Conservation (phyloP, 805 yeast species). For the Sporopachydermia lactativora region DNA sequence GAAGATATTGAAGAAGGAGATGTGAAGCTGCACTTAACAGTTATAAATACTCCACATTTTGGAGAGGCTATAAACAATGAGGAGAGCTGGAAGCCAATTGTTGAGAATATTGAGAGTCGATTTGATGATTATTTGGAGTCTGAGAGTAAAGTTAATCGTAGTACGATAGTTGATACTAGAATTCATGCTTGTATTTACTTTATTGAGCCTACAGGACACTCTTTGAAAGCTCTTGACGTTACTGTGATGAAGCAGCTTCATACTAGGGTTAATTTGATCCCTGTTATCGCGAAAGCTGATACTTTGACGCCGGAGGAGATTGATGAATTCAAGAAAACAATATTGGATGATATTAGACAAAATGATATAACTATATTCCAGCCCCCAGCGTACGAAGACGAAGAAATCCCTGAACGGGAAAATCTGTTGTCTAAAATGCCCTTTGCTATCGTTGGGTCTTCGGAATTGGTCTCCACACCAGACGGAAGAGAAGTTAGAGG, state of each 20-base stretch:
- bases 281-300: constrained; percentile 90
- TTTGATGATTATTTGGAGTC: constrained; percentile 82
- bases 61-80: constrained; percentile 80
- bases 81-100: constrained; percentile 79
- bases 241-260: constrained; percentile 78
- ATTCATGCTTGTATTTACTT: constrained; percentile 89
- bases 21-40: constrained; percentile 70
- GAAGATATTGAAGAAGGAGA: constrained; percentile 87
- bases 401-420: constrained; percentile 48
- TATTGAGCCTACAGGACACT: constrained; percentile 95
- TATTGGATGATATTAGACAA: constrained; percentile 59
- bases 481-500: constrained; percentile 83
- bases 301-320: constrained; percentile 84
- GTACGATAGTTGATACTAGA: constrained; percentile 61
- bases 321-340: constrained; percentile 56
- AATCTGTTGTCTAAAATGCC: constrained; percentile 66
- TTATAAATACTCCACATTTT: constrained; percentile 86
- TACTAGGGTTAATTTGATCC: constrained; percentile 85
- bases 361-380: constrained; percentile 65
- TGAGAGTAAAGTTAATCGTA: constrained; percentile 72
- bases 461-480: constrained; percentile 46
- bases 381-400: constrained; percentile 63
- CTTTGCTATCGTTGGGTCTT: constrained; percentile 90
- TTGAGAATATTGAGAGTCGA: constrained; percentile 75
- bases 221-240: constrained; percentile 77